Evolutionary conservation across 2,329 filamentous ascomycete genomes (phyloP), one percentile per base, ranked within the genome.

Genomic region (Ceratocystis lukuohia): DNA sequence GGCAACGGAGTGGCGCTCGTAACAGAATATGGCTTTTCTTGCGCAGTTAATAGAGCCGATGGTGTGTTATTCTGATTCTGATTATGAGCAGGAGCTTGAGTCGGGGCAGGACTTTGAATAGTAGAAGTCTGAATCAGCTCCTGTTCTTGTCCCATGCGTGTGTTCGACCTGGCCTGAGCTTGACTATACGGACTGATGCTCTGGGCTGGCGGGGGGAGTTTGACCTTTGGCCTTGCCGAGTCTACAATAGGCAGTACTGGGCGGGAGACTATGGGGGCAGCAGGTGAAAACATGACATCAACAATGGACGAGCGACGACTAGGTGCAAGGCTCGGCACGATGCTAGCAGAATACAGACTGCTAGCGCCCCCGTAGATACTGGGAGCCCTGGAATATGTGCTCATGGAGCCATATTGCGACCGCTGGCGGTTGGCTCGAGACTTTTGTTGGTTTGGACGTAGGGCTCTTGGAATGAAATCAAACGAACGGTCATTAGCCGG

Each of bases 391-490:
- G 88, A 91, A 70, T 82, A 86, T 10, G 83, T 83, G 5, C 84
- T 83, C 66, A 88, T 78, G 72, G 79, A 90, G 70, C 80, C 87
- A 76, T 88, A 82, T 17, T 85, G 84, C 67, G 89, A 88, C 46
- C 89, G 86, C 72, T 89, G 88, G 68, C 88, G 88, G 61, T 75
- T 73, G 67, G 73, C 72, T 66, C 88, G 82, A 64, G 87, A 84
- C 37, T 86, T 84, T 76, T 95, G 89, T 77, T 96, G 90, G 74
- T 96, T 96, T 15, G 94, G 94, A 70, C 94, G 85, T 78, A 96
- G 83, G 10, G 93, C 93, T 70, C 94, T 84, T 12, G 94, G 94
- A 68, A 99, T 99, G 77, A 99, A 99, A 72, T 96, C 96, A 75
- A 99, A 99, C 0, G 94, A 97, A 70, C 94, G 82, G 72, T 96